Percentiles rank a stretch among this genome's conserved stretches.
These are phyloP conservation scores for Bretziella fagacearum DNA, from an alignment of 2,329 filamentous ascomycete genomes.

Conservation along the genomic window DNA sequence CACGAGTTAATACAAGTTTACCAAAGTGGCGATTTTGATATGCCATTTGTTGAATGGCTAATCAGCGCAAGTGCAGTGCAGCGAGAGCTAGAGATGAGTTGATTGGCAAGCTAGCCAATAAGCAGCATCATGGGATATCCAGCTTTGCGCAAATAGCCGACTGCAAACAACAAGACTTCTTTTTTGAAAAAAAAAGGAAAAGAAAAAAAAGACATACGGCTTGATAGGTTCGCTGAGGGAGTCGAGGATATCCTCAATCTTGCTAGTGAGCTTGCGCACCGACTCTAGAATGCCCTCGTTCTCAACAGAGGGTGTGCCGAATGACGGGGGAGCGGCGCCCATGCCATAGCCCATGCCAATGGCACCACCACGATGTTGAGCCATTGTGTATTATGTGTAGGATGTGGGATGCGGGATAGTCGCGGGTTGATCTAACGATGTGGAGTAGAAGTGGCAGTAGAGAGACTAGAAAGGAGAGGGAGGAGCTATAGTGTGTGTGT, in stretches of 20 bases:
- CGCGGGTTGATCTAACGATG: no score
- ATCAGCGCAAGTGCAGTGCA: background rate
- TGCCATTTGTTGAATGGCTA: background rate
- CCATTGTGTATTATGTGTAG: conserved; percentile 19
- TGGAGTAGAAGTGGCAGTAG: background rate
- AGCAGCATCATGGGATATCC: background rate
- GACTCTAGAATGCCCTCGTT: conserved; percentile 69
- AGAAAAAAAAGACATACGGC: conserved; percentile 48
- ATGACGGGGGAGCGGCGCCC: conserved; percentile 50
- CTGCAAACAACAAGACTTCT: background rate
- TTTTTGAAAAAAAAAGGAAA: conserved; percentile 3
- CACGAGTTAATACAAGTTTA: conserved; percentile 6
- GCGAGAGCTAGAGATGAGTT: no score
- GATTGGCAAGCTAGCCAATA: no score
- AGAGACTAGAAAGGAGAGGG: no score
- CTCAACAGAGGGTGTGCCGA: conserved; percentile 38
- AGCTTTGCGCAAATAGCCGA: background rate
- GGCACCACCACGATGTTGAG: conserved; percentile 35
- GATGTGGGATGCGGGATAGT: background rate
- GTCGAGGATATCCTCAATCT: conserved; percentile 90
- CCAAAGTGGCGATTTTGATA: background rate
- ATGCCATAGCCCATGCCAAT: conserved; percentile 58
- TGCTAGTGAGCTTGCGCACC: conserved; percentile 89
- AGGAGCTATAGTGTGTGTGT: no score
- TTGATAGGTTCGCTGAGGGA: conserved; percentile 78